These are phyloP conservation scores for Fusarium udum DNA, from an alignment of 2,329 filamentous ascomycete genomes.

Conservation along the genomic window DNA sequence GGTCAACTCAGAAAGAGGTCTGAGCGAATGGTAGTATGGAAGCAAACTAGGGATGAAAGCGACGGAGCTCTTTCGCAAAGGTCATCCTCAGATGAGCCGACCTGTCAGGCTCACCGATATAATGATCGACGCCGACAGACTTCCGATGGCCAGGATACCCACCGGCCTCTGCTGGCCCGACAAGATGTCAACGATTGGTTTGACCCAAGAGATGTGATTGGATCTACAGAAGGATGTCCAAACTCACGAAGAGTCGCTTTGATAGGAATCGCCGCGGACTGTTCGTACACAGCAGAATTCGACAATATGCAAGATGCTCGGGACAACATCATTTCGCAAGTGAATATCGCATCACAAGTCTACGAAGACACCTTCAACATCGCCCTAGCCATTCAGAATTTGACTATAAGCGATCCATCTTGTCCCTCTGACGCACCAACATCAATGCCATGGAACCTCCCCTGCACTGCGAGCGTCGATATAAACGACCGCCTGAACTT, in stretches of 20 bases:
- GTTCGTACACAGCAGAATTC: slow-evolving; percentile 79
- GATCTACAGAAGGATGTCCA: slow-evolving; percentile 79
- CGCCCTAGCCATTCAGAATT: slow-evolving; percentile 80
- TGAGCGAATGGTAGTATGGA: slow-evolving; percentile 30
- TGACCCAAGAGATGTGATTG: slow-evolving; percentile 59
- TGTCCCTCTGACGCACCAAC: slow-evolving; percentile 68
- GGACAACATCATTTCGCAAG: slow-evolving; percentile 77
- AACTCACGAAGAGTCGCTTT: slow-evolving; percentile 82
- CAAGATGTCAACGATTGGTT: not conserved
- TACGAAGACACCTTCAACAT: slow-evolving; percentile 92
- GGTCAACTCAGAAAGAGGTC: not conserved
- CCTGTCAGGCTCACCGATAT: not conserved
- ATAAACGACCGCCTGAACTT: slow-evolving; percentile 80
- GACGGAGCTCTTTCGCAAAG: not conserved
- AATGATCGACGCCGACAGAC: not conserved
- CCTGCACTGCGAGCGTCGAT: slow-evolving; percentile 66
- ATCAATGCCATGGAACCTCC: slow-evolving; percentile 80
- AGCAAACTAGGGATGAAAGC: not conserved
- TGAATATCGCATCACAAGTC: slow-evolving; percentile 84
- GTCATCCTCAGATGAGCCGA: not conserved
- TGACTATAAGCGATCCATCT: slow-evolving; percentile 74
- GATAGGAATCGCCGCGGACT: slow-evolving; percentile 91
- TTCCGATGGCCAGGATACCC: accelerated
- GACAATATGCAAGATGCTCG: slow-evolving; percentile 67
- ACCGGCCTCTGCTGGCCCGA: not conserved